A percentile compares a stretch with the other conserved stretches of the same genome.
phyloP scores from a whole-genome alignment of 2,329 filamentous ascomycete species.

The Stagonosporopsis cucurbitacearum region DNA sequence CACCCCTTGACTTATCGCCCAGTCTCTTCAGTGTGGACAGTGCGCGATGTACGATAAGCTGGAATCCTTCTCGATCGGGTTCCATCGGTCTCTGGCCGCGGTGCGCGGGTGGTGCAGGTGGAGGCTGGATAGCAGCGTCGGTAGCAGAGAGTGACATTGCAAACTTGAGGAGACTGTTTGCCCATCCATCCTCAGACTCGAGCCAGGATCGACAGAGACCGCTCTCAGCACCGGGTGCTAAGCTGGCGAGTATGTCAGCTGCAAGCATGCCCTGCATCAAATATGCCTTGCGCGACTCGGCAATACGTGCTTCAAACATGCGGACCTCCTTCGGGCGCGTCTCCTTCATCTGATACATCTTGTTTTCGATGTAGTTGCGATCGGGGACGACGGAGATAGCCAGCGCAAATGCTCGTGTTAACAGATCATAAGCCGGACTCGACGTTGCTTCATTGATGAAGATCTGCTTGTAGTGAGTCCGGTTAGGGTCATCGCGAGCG shows the following conservation, averaged over 20 bases:
- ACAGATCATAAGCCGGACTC: conserved; percentile 73
- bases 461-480: conserved; percentile 81
- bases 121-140: conserved; percentile 36
- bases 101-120: conserved; percentile 37
- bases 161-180: conserved; percentile 77
- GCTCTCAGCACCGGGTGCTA: conserved; percentile 74
- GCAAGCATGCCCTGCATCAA: conserved; percentile 91
- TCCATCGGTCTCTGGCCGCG: conserved; percentile 44
- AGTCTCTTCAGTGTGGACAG: conserved; percentile 56
- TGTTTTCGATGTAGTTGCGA: conserved; percentile 59
- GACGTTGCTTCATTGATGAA: conserved; percentile 75
- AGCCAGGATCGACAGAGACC: conserved; percentile 81
- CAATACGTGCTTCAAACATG: conserved; percentile 62
- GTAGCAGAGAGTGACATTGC: conserved; percentile 67
- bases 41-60: conserved; percentile 53
- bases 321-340: conserved; percentile 53
- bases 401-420: conserved; percentile 86
- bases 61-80: conserved; percentile 45
- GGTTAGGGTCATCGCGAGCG: conserved; percentile 90
- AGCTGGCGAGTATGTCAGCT: conserved; percentile 82
- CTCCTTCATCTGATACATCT: conserved; percentile 46
- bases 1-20: conserved; percentile 52
- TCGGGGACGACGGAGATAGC: conserved; percentile 86
- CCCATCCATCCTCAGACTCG: conserved; percentile 81
- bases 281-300: conserved; percentile 85